These are phyloP conservation scores for Debaryomycetaceae sp. DNA, from an alignment of 1,139 yeast species.

Conservation along the genomic window DNA sequence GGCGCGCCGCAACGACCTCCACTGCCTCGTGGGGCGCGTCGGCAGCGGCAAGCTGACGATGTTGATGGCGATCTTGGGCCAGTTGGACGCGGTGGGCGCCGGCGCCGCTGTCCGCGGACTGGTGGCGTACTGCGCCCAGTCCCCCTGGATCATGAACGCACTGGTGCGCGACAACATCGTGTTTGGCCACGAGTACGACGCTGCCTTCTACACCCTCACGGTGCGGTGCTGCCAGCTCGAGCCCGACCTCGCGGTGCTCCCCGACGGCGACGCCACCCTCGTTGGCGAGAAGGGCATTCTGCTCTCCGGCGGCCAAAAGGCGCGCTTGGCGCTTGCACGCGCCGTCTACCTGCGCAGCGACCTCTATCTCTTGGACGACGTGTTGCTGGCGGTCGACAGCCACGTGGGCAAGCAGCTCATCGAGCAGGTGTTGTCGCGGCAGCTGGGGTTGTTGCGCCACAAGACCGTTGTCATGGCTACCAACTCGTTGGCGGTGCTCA, in stretches of 20 bases:
- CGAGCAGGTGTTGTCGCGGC: conserved; percentile 25
- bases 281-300: conserved; percentile 98
- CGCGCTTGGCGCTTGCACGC: conserved; percentile 86
- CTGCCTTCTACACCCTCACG: conserved; percentile 72
- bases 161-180: conserved; percentile 83
- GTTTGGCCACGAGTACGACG: conserved; percentile 84
- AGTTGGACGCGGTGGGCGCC: conserved; percentile 15
- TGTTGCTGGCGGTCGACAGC: conserved; percentile 88
- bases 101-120: conserved; percentile 58
- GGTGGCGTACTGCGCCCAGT: conserved; percentile 76
- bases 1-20: conserved; percentile 18
- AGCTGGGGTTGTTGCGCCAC: conserved; percentile 16
- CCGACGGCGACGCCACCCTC: conserved; percentile 85
- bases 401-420: conserved; percentile 80
- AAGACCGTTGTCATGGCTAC: conserved; percentile 25
- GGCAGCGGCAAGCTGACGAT: conserved; percentile 28
- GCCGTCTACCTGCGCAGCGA: conserved; percentile 96
- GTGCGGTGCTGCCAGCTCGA: conserved; percentile 84
- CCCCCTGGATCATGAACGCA: conserved; percentile 89
- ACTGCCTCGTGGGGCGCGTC: conserved; percentile 21
- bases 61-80: conserved; percentile 24
- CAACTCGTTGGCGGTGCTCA: conserved; percentile 22
- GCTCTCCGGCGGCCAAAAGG: conserved; percentile 95
- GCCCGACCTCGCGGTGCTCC: conserved; percentile 73
- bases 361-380: conserved; percentile 80